Conservation (phyloP, 2,329 filamentous ascomycete genomes). For the Clonostachys byssicola region DNA sequence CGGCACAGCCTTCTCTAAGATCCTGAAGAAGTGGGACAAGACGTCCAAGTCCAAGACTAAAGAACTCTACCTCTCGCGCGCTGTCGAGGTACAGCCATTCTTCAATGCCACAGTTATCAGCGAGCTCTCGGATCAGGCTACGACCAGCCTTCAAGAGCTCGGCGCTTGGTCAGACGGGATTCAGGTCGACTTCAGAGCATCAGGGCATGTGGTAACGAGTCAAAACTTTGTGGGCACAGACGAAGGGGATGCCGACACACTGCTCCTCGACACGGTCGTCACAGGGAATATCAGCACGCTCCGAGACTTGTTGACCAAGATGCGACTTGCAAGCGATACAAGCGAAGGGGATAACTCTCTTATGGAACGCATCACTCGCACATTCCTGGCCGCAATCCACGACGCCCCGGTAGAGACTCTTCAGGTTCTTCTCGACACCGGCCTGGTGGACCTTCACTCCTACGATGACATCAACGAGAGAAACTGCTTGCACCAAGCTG, state of each 20-base stretch:
- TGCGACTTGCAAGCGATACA: slow-evolving; percentile 52
- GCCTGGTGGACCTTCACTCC: slow-evolving; percentile 82
- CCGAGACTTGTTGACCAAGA: slow-evolving; percentile 73
- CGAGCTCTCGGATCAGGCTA: slow-evolving; percentile 93
- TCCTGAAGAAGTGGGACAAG: slow-evolving; percentile 99
- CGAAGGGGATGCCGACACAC: slow-evolving; percentile 83
- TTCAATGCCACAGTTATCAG: slow-evolving; percentile 98
- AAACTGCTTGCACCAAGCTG: slow-evolving; percentile 94
- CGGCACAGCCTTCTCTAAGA: slow-evolving; percentile 96
- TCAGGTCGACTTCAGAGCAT: slow-evolving; percentile 74
- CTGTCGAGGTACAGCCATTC: slow-evolving; percentile 95
- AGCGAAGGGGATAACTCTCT: slow-evolving; percentile 55
- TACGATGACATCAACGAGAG: slow-evolving; percentile 98
- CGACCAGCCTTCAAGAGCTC: slow-evolving; percentile 90
- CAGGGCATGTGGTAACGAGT: slow-evolving; percentile 61
- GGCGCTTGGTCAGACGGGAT: slow-evolving; percentile 97
- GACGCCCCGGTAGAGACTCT: slow-evolving; percentile 78
- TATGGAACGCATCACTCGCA: slow-evolving; percentile 77
- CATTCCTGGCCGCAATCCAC: slow-evolving; percentile 85
- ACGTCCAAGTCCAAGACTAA: slow-evolving; percentile 98
- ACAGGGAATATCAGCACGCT: slow-evolving; percentile 74
- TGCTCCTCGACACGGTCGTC: slow-evolving; percentile 83
- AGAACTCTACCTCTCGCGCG: slow-evolving; percentile 91
- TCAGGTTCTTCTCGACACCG: slow-evolving; percentile 72
- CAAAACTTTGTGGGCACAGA: slow-evolving; percentile 69